Evolutionary conservation across 495 filamentous ascomycete genomes (phyloP), one percentile per base, ranked within the genome.

Genomic region (Aspergillus ellipticus): DNA sequence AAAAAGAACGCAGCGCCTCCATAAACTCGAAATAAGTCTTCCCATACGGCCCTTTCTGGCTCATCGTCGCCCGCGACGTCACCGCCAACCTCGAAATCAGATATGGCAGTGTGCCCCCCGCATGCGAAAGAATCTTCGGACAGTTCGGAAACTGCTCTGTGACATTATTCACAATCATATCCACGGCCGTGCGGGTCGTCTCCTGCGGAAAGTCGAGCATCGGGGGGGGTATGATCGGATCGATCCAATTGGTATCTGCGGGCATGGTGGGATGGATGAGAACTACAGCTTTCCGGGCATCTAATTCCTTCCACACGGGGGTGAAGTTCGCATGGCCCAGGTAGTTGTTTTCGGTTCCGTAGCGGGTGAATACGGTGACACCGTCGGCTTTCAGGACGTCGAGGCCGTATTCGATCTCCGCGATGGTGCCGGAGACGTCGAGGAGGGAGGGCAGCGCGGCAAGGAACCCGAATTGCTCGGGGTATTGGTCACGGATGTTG

Each of bases 71-170:
- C 46, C 46, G 31, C 56, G 60, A 28, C 1, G 65, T 58, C n/a
- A 53, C 55, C 1, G 61, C 54, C 2, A 63, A 22, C 2, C 73
- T 61, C 0, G 51, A 49, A 13, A 71, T 45, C 17, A 81, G 45
- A 35, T 69, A 77, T 0, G 78, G 75, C n/a, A 83, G 49, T 0
- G 79, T 75, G 0, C 79, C 79, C 1, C 79, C 81, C 0, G 68
- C 79, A 53, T 83, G 80, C 1, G 74, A 74, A 4, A 82, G 61
- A 21, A 83, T 81, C 37, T 78, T 68, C 54, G 78, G 77, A 57
- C 69, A 70, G 28, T 74, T 60, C 1, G 66, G 67, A 49, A 53
- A 55, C 20, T 54, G 7, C 51, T 17, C 0, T 2, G 19, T 39
- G 4, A 51, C 49, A n/a, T 51, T 51, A 17, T 19, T 39, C 17